A percentile compares a stretch with the other conserved stretches of the same genome.
Evolutionary conservation across 768 basidiomycete genomes (phyloP).

Genomic region (Termitomyces sp.): DNA sequence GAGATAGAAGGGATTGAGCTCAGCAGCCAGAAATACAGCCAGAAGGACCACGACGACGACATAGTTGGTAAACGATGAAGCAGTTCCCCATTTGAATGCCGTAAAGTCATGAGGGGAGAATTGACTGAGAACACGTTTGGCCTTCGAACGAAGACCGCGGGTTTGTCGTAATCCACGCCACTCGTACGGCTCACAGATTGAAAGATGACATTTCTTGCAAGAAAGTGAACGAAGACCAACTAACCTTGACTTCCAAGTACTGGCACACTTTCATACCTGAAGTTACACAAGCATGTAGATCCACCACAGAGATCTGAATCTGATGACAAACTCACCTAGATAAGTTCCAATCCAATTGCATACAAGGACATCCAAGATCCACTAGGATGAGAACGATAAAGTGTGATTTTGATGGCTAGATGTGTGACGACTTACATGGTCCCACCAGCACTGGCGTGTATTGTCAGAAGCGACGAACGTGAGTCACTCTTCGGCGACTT

Average conservation of each 20-base stretch:
- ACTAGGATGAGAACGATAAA: conserved; percentile 35
- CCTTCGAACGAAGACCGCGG: conserved; percentile 72
- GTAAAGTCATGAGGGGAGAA: conserved; percentile 88
- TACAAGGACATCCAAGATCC: conserved; percentile 80
- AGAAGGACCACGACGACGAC: conserved; percentile 69
- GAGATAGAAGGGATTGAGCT: conserved; percentile 84
- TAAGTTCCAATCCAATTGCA: conserved; percentile 90
- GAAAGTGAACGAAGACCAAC: conserved; percentile 11
- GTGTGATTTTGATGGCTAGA: conserved; percentile 5
- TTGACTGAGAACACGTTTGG: conserved; percentile 73
- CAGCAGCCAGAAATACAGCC: conserved; percentile 76
- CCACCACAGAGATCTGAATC: background rate
- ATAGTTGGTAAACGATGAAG: conserved; percentile 68
- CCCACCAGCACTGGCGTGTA: conserved; percentile 78
- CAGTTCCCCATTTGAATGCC: conserved; percentile 83
- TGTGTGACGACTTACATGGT: conserved; percentile 55
- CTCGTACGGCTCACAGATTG: conserved; percentile 57
- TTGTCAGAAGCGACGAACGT: conserved; percentile 11
- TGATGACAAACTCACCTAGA: conserved; percentile 42
- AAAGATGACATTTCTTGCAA: conserved; percentile 4
- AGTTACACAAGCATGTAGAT: conserved; percentile 7
- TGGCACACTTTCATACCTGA: conserved; percentile 84
- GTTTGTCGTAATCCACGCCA: conserved; percentile 83
- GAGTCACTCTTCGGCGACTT: conserved; percentile 19
- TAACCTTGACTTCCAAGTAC: conserved; percentile 82